Conservation (phyloP, 2,329 filamentous ascomycete genomes). For the Alternaria sp. region DNA sequence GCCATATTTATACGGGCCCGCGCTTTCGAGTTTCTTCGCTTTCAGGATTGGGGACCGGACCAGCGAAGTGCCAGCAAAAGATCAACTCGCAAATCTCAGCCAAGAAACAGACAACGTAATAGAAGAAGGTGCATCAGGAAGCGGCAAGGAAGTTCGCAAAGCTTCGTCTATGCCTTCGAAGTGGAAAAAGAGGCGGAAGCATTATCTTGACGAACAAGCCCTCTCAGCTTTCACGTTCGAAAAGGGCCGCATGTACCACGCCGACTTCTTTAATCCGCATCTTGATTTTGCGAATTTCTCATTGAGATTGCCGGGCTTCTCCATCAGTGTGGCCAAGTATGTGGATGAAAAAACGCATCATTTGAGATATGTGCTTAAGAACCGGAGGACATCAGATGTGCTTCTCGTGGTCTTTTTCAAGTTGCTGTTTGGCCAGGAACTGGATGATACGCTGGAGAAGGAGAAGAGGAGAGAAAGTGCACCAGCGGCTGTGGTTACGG, state of each 20-base stretch:
- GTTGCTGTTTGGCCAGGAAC: conserved; percentile 56
- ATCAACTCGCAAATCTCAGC: conserved; percentile 36
- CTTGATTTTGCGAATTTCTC: conserved; percentile 59
- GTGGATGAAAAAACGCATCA: conserved; percentile 60
- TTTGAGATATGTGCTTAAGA: conserved; percentile 58
- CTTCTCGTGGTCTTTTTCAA: conserved; percentile 57
- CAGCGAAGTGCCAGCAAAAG: conserved; percentile 23
- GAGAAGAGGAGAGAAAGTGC: conserved; percentile 9
- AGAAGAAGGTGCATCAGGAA: conserved; percentile 54
- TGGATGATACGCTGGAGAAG: conserved; percentile 46
- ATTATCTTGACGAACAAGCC: conserved; percentile 50
- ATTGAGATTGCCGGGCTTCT: conserved; percentile 57
- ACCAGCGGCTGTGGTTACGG: not conserved
- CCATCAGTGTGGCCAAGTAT: conserved; percentile 56
- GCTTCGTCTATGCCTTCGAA: conserved; percentile 48
- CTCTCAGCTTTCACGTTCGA: conserved; percentile 54
- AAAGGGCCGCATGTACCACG: conserved; percentile 55
- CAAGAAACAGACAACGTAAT: conserved; percentile 41
- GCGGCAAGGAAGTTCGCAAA: conserved; percentile 44
- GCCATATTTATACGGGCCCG: conserved; percentile 50
- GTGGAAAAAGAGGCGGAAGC: conserved; percentile 56
- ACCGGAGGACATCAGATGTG: conserved; percentile 52
- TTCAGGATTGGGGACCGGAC: conserved; percentile 44
- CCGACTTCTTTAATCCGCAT: conserved; percentile 60
- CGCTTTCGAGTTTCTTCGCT: conserved; percentile 46